These are phyloP conservation scores for Henckelia pumila DNA, from an alignment of 257 asterid species.

Conservation along the genomic window DNA sequence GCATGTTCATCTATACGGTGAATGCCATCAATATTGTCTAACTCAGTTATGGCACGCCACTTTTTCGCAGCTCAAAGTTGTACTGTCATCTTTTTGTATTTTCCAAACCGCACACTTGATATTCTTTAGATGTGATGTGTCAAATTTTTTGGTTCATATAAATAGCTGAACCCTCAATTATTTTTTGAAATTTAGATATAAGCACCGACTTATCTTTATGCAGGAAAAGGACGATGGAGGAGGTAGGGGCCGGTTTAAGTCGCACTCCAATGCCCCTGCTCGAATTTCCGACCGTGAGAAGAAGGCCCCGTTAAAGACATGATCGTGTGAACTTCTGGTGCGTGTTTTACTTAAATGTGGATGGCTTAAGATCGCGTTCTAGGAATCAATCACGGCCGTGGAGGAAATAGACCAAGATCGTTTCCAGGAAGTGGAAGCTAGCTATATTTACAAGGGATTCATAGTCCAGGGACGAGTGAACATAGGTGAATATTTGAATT, in stretches of 20 bases:
- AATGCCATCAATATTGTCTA: neutral
- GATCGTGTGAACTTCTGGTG: neutral
- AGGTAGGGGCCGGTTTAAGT: constrained; percentile 90
- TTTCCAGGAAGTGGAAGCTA: neutral
- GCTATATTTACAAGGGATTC: neutral
- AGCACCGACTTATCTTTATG: constrained; percentile 13
- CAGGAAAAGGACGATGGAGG: constrained; percentile 83
- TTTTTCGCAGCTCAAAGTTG: neutral
- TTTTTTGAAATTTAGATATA: neutral
- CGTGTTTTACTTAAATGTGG: constrained; percentile 10
- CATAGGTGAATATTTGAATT: neutral
- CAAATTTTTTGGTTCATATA: neutral
- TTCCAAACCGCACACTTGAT: neutral
- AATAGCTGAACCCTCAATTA: neutral
- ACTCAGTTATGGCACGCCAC: neutral
- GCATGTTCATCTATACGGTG: neutral
- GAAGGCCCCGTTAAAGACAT: constrained; percentile 91
- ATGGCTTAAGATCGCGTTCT: neutral
- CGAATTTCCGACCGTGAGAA: constrained; percentile 89
- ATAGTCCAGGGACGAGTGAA: neutral
- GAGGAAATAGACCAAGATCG: constrained; percentile 14
- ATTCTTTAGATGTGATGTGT: neutral
- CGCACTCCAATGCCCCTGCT: constrained; percentile 80
- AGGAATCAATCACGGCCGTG: neutral
- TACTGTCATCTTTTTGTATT: neutral